Evolutionary conservation across 164 flowering plant genomes (phyloP), one percentile per base, ranked within the genome.

Genomic region (Hamamelis virginiana): DNA sequence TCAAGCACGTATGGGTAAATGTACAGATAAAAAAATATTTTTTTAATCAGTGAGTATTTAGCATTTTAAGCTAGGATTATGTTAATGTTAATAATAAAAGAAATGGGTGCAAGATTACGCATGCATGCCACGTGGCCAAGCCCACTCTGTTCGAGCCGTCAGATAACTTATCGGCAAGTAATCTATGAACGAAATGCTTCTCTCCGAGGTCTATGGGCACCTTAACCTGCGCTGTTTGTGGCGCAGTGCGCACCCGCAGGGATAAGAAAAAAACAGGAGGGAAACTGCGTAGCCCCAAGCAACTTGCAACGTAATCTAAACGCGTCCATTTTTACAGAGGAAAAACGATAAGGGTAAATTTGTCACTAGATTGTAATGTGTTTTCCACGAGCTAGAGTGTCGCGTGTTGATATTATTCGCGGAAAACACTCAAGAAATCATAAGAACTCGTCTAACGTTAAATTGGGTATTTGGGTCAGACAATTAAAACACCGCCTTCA

Each of bases 201-300:
- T n/a, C n/a, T 33, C 16, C 26, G 43, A 10, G 18, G 59, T 46
- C 45, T 50, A 15, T 8, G 15, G 47, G 43, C 60, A 70, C 70
- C 69, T 65, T 65, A 73, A 62, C 72, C 1, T 73, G 64, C 76
- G 68, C 76, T 2, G n/a, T 4, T 5, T 14, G 56, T 0, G 43
- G 69, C 47, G 16, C 33, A 63, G 14, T 69, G 52, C 72, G 72
- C 72, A 74, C 59, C 72, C 47, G 0, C 18, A 9, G n/a, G 16
- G 19, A 44, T 22, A 9, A 58, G 53, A 43, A 8, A 58, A 19
- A 44, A 48, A 43, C 21, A 44, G 15, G 25, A 23, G 45, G 9
- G 9, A 4, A 12, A 15, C n/a, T n/a, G n/a, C n/a, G n/a, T n/a
- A n/a, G n/a, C n/a, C n/a, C n/a, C n/a, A n/a, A n/a, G n/a, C n/a